Base-by-base conservation (phyloP, 495 filamentous ascomycete genomes). In the Platismatia glauca region DNA sequence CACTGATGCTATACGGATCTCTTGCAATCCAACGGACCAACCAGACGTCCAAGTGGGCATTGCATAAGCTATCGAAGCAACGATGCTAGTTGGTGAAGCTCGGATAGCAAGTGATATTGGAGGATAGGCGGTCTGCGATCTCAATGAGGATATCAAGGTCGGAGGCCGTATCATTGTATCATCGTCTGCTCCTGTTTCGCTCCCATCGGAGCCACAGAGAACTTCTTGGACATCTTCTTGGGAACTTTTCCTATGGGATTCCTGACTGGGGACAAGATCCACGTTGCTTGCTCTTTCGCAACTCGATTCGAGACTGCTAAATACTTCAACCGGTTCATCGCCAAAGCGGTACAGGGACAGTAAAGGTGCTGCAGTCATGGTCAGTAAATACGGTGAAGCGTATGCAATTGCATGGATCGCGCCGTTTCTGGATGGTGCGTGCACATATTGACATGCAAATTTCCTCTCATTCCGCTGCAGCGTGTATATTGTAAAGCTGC, bases 1-100 rank as follows among this genome's bases (percentile, higher is more conserved):
- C 41, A 68, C 71, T 63, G 66, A 75, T 56, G 74, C 71, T 31
- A 95, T 79, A 31, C 86, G 85, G 29, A 96, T 71, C 71, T 97
- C 93, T 74, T 98, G 94, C 24, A 97, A 83, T 1, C 91, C 92
- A 13, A 96, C 79, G 12, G 89, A 89, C 90, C 91, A 98, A 22
- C 91, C 91, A 57, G 78, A 77, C 15, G 79, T 73, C 46, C 84
- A 88, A 4, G 82, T 82, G 38, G 83, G 83, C 65, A 88, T 78
- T 1, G 87, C 86, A 73, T 96, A 97, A 7, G 93, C 93, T 58
- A 97, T 88, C 15, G 89, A 91, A 3, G 89, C 86, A 12, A 89
- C 80, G 7, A 91, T 83, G 18, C 81, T 79, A 7, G 76, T 73
- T 0, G 80, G 66, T 27, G 82, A 83, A 46, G 78, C 75, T 18